Conservation (phyloP, 768 basidiomycete genomes). For the Amylocystis lapponica region DNA sequence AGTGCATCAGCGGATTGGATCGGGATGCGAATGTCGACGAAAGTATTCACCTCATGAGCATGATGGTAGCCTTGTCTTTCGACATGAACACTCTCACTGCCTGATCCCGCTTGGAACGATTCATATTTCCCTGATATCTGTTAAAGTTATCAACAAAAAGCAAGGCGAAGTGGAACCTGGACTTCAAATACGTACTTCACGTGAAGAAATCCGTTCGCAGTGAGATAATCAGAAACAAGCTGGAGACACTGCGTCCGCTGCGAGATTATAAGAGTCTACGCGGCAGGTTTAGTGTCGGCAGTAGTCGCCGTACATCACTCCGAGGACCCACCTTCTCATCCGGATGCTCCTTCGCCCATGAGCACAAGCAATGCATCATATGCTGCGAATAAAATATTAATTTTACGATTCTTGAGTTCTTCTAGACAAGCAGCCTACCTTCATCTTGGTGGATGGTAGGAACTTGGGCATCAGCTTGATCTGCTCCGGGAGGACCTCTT, state of each 20-base stretch:
- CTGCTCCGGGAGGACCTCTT: constrained; percentile 23
- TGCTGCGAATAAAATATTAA: constrained; percentile 24
- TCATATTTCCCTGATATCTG: constrained; percentile 62
- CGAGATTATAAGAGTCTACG: constrained; percentile 57
- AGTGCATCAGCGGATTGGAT: background rate
- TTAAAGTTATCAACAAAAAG: background rate
- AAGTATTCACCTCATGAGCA: constrained; percentile 42
- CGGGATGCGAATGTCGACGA: background rate
- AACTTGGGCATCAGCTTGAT: constrained; percentile 48
- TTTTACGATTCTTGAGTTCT: too few species aligned
- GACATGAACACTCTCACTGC: constrained; percentile 58
- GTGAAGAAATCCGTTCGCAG: constrained; percentile 42
- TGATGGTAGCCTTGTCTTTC: constrained; percentile 47
- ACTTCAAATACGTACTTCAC: constrained; percentile 48
- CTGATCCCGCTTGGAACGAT: constrained; percentile 41
- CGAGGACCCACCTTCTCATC: constrained; percentile 51
- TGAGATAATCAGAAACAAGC: constrained; percentile 59
- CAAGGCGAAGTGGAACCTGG: background rate
- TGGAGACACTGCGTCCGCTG: constrained; percentile 66
- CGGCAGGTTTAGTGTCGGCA: constrained; percentile 1
- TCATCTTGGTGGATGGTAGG: constrained; percentile 72
- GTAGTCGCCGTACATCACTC: too few species aligned
- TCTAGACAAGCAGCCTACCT: constrained; percentile 41
- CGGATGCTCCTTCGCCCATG: constrained; percentile 40
- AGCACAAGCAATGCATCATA: constrained; percentile 53